phyloP scores from a whole-genome alignment of 2,329 filamentous ascomycete genomes.

The Colletotrichum eleusines region DNA sequence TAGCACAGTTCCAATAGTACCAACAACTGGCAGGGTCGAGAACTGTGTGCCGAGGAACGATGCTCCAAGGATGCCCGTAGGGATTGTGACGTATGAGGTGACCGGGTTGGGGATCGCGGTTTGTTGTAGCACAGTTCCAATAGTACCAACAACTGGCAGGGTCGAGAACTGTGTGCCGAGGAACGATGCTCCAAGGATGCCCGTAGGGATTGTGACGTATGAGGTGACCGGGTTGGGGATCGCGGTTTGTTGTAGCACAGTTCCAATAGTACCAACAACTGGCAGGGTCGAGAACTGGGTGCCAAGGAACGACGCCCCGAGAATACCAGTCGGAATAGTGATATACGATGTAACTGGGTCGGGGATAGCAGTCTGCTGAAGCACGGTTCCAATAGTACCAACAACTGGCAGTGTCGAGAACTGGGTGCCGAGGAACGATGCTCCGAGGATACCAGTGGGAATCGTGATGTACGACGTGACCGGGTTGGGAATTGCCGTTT shows the following conservation, averaged over 20 bases:
- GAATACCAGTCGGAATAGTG: neutral
- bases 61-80: neutral
- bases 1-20: constrained; percentile 16
- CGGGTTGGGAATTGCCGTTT: constrained; percentile 1
- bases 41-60: constrained; percentile 7
- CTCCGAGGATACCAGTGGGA: constrained; percentile 7
- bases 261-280: neutral
- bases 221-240: neutral
- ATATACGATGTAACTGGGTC: neutral
- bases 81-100: constrained; percentile 10
- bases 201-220: constrained; percentile 4
- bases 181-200: neutral
- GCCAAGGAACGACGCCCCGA: constrained; percentile 1
- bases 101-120: neutral
- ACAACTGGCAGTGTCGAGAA: neutral
- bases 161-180: too few species aligned
- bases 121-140: too few species aligned
- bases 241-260: neutral
- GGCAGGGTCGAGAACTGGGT: neutral
- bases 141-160: too few species aligned
- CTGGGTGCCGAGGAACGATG: constrained; percentile 14
- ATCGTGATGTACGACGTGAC: constrained; percentile 21
- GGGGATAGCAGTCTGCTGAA: constrained; percentile 13
- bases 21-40: neutral
- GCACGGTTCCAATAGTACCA: neutral